These are phyloP conservation scores for Fraxinus americana DNA, from an alignment of 257 asterid genomes.

Conservation along the genomic window DNA sequence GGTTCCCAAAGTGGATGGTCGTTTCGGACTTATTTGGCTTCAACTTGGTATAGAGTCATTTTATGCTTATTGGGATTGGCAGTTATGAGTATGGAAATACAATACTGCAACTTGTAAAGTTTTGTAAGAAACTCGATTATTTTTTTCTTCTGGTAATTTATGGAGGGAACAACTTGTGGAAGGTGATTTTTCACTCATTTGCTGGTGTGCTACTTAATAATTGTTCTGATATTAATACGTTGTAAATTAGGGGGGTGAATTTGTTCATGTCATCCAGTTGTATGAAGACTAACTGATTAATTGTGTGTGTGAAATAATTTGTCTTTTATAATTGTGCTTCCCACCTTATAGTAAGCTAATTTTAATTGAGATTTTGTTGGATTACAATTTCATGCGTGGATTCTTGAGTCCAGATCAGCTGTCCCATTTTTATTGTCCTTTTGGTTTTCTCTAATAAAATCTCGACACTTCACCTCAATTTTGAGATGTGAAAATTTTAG, in stretches of 20 bases:
- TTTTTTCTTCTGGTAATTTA: conserved; percentile 8
- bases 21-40: conserved; percentile 26
- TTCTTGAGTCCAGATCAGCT: no score
- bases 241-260: conserved; percentile 20
- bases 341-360: neutral
- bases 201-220: conserved; percentile 21
- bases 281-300: conserved; percentile 4
- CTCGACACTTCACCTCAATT: no score
- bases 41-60: conserved; percentile 37
- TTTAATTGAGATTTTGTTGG: no score
- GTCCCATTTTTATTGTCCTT: no score
- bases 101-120: conserved; percentile 33
- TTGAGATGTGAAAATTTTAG: no score
- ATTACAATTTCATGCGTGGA: no score
- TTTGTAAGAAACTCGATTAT: conserved; percentile 21
- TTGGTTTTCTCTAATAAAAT: no score
- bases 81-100: conserved; percentile 24
- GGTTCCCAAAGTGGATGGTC: conserved; percentile 24
- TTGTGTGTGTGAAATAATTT: neutral
- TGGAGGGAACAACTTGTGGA: conserved; percentile 20
- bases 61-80: conserved; percentile 37
- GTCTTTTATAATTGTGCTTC: neutral
- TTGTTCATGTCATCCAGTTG: conserved; percentile 18
- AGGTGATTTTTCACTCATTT: conserved; percentile 20
- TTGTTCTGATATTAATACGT: conserved; percentile 15